A percentile compares a stretch with the other conserved stretches of the same genome.
Evolutionary conservation across 2,329 filamentous ascomycete species (phyloP).

Genomic region (Pseudocercospora pini-densiflorae): DNA sequence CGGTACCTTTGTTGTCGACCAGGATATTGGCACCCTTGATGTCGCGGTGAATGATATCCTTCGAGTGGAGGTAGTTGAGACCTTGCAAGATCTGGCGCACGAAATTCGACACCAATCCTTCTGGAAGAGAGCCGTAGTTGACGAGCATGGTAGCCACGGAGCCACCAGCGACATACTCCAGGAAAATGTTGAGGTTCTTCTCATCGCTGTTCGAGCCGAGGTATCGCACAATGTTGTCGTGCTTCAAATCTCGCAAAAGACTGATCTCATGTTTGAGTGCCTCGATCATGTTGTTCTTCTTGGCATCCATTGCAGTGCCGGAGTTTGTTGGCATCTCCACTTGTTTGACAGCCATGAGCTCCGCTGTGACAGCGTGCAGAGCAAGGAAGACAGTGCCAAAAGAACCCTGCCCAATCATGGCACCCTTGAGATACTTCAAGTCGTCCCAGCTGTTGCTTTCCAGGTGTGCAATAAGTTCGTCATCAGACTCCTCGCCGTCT

Average conservation of each 20-base stretch:
- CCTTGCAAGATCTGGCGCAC: constrained; percentile 94
- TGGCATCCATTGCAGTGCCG: constrained; percentile 77
- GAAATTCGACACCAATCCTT: constrained; percentile 93
- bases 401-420: constrained; percentile 93
- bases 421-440: constrained; percentile 99
- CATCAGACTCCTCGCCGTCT: constrained; percentile 89
- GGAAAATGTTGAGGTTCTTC: constrained; percentile 97
- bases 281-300: constrained; percentile 98
- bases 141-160: constrained; percentile 99
- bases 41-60: constrained; percentile 96
- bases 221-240: constrained; percentile 98
- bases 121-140: constrained; percentile 92
- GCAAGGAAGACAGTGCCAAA: constrained; percentile 96
- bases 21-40: constrained; percentile 99
- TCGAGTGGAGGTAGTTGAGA: constrained; percentile 88
- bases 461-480: constrained; percentile 87
- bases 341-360: constrained; percentile 98
- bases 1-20: constrained; percentile 97
- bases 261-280: constrained; percentile 96
- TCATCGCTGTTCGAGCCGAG: constrained; percentile 91
- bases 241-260: constrained; percentile 88
- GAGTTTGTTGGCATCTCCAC: constrained; percentile 86
- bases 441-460: constrained; percentile 94
- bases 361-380: constrained; percentile 92
- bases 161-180: constrained; percentile 96